A percentile compares a stretch with the other conserved stretches of the same genome.
Evolutionary conservation across 2,329 filamentous ascomycete genomes (phyloP).

Genomic region (Talaromyces sp.): DNA sequence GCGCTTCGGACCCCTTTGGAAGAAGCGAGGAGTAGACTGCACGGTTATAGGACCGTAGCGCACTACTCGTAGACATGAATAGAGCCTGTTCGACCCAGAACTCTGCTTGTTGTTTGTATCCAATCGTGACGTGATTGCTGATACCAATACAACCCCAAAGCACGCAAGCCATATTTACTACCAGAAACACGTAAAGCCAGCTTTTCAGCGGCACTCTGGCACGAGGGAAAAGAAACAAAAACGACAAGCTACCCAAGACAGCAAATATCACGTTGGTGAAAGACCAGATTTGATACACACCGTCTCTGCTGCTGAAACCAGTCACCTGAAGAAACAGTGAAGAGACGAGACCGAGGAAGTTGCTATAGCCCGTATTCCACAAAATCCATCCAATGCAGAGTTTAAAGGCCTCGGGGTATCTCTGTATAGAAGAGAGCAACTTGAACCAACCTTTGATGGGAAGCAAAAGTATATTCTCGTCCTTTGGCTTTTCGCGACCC

Average conservation of each 20-base stretch:
- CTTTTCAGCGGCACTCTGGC: not conserved
- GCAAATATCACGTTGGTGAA: conserved; percentile 18
- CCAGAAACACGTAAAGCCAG: conserved; percentile 4
- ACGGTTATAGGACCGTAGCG: conserved; percentile 12
- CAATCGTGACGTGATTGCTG: conserved; percentile 12
- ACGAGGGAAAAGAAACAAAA: conserved; percentile 16
- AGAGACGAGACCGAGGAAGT: conserved; percentile 14
- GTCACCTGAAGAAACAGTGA: conserved; percentile 18
- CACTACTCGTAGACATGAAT: conserved; percentile 14
- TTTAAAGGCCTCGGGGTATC: conserved; percentile 18
- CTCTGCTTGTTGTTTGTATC: conserved; percentile 13
- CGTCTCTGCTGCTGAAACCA: conserved; percentile 14
- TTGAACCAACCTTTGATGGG: conserved; percentile 13
- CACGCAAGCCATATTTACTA: conserved; percentile 11
- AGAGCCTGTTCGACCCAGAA: conserved; percentile 15
- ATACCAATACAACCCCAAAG: conserved; percentile 15
- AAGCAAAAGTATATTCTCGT: conserved; percentile 1
- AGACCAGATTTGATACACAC: conserved; percentile 17
- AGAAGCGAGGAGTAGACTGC: conserved; percentile 12
- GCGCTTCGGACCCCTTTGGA: conserved; percentile 10
- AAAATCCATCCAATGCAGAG: conserved; percentile 20
- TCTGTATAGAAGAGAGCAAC: conserved; percentile 11
- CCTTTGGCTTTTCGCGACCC: not conserved
- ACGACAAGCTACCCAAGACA: conserved; percentile 15
- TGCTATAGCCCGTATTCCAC: conserved; percentile 19